Base-by-base conservation (phyloP, 371 early-diverging fungal genomes). In the Actinomortierella ambigua region DNA sequence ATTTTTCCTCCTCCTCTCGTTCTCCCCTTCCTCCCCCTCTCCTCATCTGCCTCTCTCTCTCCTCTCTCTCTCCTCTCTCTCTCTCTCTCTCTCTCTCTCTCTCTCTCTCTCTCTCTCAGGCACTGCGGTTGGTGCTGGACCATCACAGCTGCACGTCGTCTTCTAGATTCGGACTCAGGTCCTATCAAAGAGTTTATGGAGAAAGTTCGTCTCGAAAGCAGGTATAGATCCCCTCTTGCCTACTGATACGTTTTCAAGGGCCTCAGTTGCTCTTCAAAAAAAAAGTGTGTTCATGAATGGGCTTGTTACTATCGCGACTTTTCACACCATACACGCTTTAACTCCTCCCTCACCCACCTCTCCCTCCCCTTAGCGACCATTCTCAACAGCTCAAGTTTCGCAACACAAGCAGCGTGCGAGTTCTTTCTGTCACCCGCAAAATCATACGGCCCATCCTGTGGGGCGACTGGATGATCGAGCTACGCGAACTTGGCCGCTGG, bases 41-140 rank as follows among this genome's bases (percentile, higher is more conserved):
- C 20, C 47, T 28, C 4, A 18, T 11, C 9, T 41, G 14, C 26
- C n/a, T n/a, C 46, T 46, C 46, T 17, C 24, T 2, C 27, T 14
- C 50, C n/a, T n/a, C n/a, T n/a, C n/a, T n/a, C n/a, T n/a, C n/a
- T n/a, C 18, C 22, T 22, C 9, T 9, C 24, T 20, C 22, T 48
- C 43, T 13, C 28, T 43, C 24, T 34, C 23, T 23, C 23, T 17
- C 41, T 1, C 42, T 28, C n/a, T 22, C 20, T 39, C 39, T 9
- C 24, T 11, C 9, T 41, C 17, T 42, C n/a, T n/a, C 46, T 46
- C 46, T 17, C 24, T 2, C 27, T 14, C 50, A 73, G 75, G 18
- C 42, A 20, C 7, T 60, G 63, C 42, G 63, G 61, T 6, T 73
- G 75, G 75, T 55, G 67, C 18, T 73, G 75, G 75, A 57, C 44